Evolutionary conservation across 768 basidiomycete species (phyloP).

Genomic region (Amanita exitialis): DNA sequence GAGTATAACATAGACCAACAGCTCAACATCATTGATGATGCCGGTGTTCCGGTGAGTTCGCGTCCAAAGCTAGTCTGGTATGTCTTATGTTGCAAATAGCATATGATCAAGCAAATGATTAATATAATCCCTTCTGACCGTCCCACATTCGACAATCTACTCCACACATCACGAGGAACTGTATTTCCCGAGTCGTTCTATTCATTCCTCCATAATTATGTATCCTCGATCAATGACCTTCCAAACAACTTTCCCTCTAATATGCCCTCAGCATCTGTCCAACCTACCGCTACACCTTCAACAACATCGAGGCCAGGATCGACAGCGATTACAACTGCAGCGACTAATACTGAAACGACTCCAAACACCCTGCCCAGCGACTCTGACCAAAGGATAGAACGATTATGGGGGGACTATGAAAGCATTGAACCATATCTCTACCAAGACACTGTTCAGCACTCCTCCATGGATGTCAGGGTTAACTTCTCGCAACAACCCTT

Average conservation of each 20-base stretch:
- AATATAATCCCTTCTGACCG: conserved; percentile 65
- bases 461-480: conserved; percentile 43
- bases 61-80: neutral
- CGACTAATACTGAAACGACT: conserved; percentile 17
- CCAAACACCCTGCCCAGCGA: conserved; percentile 54
- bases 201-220: conserved; percentile 87
- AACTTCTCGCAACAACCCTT: conserved; percentile 36
- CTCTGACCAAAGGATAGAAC: conserved; percentile 77
- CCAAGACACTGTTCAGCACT: conserved; percentile 34
- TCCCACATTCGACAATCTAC: conserved; percentile 72
- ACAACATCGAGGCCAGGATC: conserved; percentile 21
- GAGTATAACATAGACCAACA: conserved; percentile 69
- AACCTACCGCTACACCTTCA: conserved; percentile 18
- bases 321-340: conserved; percentile 13
- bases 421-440: conserved; percentile 65
- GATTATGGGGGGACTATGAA: conserved; percentile 82
- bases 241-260: conserved; percentile 21
- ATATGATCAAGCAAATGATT: conserved; percentile 86
- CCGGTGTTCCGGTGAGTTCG: conserved; percentile 63
- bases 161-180: conserved; percentile 64
- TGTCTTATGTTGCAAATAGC: conserved; percentile 36
- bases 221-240: conserved; percentile 68
- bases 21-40: conserved; percentile 69
- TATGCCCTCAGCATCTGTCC: conserved; percentile 28
- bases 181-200: conserved; percentile 93